A percentile compares a stretch with the other conserved stretches of the same genome.
Evolutionary conservation across 805 yeast species (phyloP).

Genomic region (Lipomyces yamadae): DNA sequence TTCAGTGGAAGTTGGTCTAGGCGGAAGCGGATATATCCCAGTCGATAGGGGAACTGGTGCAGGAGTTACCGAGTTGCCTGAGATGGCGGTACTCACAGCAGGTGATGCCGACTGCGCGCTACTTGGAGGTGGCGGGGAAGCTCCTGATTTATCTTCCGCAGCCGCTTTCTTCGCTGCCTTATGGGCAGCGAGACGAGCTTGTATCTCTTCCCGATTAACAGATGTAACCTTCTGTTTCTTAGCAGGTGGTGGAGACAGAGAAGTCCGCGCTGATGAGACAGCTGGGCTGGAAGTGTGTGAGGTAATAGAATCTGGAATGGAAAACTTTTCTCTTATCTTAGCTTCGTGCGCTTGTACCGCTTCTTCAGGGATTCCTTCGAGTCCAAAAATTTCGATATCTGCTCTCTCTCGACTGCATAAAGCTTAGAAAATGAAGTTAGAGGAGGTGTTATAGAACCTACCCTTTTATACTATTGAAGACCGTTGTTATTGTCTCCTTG

Average conservation of each 20-base stretch:
- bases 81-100: neutral
- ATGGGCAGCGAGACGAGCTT: conserved; percentile 22
- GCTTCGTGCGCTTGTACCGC: conserved; percentile 36
- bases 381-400: conserved; percentile 39
- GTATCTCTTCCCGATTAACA: conserved; percentile 26
- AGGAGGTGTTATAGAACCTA: neutral
- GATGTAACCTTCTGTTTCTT: conserved; percentile 17
- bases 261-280: neutral
- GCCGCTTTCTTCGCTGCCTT: conserved; percentile 29
- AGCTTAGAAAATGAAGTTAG: neutral
- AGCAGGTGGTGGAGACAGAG: conserved; percentile 15
- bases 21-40: neutral
- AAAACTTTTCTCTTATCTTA: conserved; percentile 27
- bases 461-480: conserved; percentile 35
- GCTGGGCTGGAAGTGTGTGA: conserved; percentile 15
- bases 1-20: neutral
- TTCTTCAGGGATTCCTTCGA: conserved; percentile 39
- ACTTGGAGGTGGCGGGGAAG: neutral
- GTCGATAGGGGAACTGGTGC: neutral
- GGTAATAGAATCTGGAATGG: conserved; percentile 24
- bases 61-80: neutral
- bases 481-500: conserved; percentile 33
- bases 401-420: conserved; percentile 34
- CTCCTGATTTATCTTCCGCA: neutral
- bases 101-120: neutral